Conservation (phyloP, 164 flowering plant genomes). For the Paratinospora sagittata region DNA sequence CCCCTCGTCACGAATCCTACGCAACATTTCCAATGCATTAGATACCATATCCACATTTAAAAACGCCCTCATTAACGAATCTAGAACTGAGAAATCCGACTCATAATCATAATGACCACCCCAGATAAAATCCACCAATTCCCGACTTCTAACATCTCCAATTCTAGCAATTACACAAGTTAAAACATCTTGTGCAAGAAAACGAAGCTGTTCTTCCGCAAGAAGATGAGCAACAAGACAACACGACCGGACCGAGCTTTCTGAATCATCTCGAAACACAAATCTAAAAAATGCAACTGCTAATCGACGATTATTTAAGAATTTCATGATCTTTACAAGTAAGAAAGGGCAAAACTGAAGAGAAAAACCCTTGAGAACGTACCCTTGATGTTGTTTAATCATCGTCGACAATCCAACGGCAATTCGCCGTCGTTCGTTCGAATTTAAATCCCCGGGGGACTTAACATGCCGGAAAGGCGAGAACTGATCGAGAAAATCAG, state of each 20-base stretch:
- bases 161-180: constrained; percentile 43
- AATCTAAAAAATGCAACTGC: constrained; percentile 66
- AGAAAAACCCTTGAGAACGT: constrained; percentile 30
- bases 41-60: constrained; percentile 38
- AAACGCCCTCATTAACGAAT: constrained; percentile 69
- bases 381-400: constrained; percentile 35
- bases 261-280: constrained; percentile 33
- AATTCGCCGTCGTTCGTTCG: constrained; percentile 45
- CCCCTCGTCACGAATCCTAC: constrained; percentile 49
- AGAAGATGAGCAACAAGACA: constrained; percentile 54
- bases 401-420: constrained; percentile 36
- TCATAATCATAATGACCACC: constrained; percentile 29
- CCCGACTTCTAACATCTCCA: constrained; percentile 37
- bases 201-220: constrained; percentile 31
- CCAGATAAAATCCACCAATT: constrained; percentile 52
- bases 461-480: constrained; percentile 17
- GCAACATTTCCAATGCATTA: constrained; percentile 45
- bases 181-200: constrained; percentile 61
- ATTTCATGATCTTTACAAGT: constrained; percentile 47
- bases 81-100: constrained; percentile 53
- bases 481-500: constrained; percentile 42
- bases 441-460: constrained; percentile 21
- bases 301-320: constrained; percentile 24
- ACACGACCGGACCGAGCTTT: constrained; percentile 30
- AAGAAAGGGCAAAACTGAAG: constrained; percentile 35